phyloP scores from a whole-genome alignment of 208 protist genomes.

The Trypanosoma mega region DNA sequence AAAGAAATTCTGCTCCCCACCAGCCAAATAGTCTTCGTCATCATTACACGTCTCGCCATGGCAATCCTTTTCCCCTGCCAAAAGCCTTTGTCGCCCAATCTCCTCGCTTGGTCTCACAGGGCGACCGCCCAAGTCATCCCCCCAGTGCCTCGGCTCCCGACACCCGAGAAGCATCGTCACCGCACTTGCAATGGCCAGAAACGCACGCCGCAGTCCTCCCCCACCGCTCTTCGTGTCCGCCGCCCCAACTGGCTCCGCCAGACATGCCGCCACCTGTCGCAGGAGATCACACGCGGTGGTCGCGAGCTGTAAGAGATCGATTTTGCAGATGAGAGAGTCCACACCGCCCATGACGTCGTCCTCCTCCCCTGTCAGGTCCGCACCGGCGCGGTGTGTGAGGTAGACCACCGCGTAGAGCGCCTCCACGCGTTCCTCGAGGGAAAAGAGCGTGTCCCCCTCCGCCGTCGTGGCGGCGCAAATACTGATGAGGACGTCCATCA shows the following conservation, averaged over 20 bases:
- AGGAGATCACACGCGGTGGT: slow-evolving; percentile 13
- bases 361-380: too few relatives aligned
- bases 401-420: slow-evolving; percentile 12
- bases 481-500: background rate
- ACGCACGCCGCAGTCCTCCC: background rate
- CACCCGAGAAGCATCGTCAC: slow-evolving; percentile 14
- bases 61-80: background rate
- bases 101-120: too few relatives aligned
- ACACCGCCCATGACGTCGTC: background rate
- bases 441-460: background rate
- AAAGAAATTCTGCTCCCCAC: background rate
- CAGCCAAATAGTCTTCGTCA: background rate
- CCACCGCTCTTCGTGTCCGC: background rate
- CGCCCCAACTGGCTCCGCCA: background rate
- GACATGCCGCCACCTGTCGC: background rate
- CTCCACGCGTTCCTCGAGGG: slow-evolving; percentile 8
- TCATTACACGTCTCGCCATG: background rate
- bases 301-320: slow-evolving; percentile 5
- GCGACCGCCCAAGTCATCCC: background rate
- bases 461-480: background rate
- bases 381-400: background rate
- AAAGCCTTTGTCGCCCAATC: too few relatives aligned
- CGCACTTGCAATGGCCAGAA: slow-evolving; percentile 5
- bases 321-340: slow-evolving; percentile 6
- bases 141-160: slow-evolving; percentile 5